Percentiles rank a stretch among this genome's conserved stretches.
Conservation (phyloP, 441 rosid genomes). For the Populus hybrid region DNA sequence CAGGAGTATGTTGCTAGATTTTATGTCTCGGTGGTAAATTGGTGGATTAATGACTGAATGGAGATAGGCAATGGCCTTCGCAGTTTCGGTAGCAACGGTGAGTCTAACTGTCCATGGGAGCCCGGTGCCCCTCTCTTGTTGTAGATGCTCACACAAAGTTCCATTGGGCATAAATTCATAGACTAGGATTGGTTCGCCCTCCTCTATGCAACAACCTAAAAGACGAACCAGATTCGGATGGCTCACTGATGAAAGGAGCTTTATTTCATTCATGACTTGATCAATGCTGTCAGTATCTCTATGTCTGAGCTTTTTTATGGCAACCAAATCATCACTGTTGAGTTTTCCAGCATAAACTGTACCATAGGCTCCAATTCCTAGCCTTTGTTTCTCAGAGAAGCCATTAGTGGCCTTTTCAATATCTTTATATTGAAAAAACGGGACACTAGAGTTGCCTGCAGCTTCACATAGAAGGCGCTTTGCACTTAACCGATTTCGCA, state of each 20-base stretch:
- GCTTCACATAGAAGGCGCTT: slow-evolving; percentile 64
- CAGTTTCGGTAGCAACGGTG: slow-evolving; percentile 76
- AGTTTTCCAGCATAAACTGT: slow-evolving; percentile 90
- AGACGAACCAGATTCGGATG: slow-evolving; percentile 87
- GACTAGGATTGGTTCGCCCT: slow-evolving; percentile 61
- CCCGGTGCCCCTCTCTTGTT: slow-evolving; percentile 54
- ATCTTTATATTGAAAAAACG: slow-evolving; percentile 65
- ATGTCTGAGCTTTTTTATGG: slow-evolving; percentile 68
- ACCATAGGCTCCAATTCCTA: slow-evolving; percentile 91
- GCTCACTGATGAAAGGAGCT: slow-evolving; percentile 68
- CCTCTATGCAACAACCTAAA: slow-evolving; percentile 82
- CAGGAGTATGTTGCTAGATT: slow-evolving; percentile 84
- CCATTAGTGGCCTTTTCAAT: slow-evolving; percentile 71
- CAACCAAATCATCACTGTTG: slow-evolving; percentile 54
- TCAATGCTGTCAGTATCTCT: slow-evolving; percentile 63
- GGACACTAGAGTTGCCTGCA: slow-evolving; percentile 72
- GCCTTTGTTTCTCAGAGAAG: slow-evolving; percentile 65
- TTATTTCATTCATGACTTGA: slow-evolving; percentile 88
- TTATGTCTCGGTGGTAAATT: slow-evolving; percentile 82
- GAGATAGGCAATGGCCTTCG: slow-evolving; percentile 77
- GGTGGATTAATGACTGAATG: slow-evolving; percentile 87
- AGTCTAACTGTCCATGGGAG: slow-evolving; percentile 80
- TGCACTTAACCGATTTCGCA: slow-evolving; percentile 39
- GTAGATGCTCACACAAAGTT: slow-evolving; percentile 76
- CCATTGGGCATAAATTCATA: slow-evolving; percentile 92